Evolutionary conservation across 352 stramenopile species (phyloP), one percentile per base, ranked within the genome.

Genomic region (Phytophthora uliginosa): DNA sequence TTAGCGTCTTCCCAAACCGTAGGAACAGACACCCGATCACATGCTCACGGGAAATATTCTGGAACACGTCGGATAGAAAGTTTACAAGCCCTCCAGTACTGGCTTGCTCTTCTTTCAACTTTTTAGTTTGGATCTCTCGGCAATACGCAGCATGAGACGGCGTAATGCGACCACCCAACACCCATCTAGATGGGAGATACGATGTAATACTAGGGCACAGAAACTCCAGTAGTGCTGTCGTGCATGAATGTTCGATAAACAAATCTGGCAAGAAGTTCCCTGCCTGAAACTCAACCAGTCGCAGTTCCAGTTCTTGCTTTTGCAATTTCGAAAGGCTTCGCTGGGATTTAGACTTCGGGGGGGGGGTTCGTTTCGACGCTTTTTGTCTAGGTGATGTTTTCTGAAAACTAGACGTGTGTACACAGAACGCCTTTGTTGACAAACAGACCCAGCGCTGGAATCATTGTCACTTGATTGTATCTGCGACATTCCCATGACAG

Each of bases 61-160:
- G 36, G 52, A 59, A 64, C 2, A 59, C 59, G 15, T 73, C 66
- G 1, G 51, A 63, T 15, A 73, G 54, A 42, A 73, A 59, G 33
- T 63, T 73, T 4, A 47, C 66, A 1, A 61, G 31, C 7, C 52
- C 66, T 36, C 31, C 17, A 2, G 22, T 34, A 28, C 18, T 42
- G 22, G 47, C 36, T n/a, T 56, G 50, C 50, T 7, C 13, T 20
- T 18, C 2, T 22, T 20, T 31, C 22, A 36, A 4, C 22, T 47
- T 52, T 62, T 62, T 51, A 9, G 34, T 62, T 34, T 52, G 9
- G 17, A 62, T 36, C 3, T 40, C 42, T 4, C 42, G 20, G 20
- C 36, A 36, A 31, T 62, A 36, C 9, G 55, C 12, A 24, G 55
- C 36, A 33, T 62, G 55, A 3, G 2, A 7, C 7, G 40, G 38